Base-by-base conservation (phyloP, 2,329 filamentous ascomycete species). In the Chrysoporthe austroafricana region DNA sequence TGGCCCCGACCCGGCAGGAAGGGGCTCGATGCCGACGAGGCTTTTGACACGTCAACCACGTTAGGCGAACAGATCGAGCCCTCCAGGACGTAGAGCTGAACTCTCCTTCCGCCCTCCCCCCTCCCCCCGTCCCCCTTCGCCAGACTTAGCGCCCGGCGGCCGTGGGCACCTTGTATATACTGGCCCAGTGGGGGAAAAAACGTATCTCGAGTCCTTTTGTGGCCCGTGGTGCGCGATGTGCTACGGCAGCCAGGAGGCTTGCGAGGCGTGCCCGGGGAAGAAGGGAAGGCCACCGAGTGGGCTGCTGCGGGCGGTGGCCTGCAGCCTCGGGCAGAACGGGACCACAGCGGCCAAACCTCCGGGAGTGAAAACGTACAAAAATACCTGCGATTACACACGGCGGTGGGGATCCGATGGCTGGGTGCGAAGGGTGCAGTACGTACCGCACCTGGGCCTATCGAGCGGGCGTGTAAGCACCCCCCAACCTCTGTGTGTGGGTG, bases 211-310 rank as follows among this genome's bases (percentile, higher is more conserved):
- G 57, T 43, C 57, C 42, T 46, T 42, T 60, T 34, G 50, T 16
- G 48, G 5, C n/a, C 48, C 48, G 21, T 32, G 7, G 11, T 32
- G 4, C 32, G 21, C 50, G 16, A 13, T 16, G 6, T 46, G 16
- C 32, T 54, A 26, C 32, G 26, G 16, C 32, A 14, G 26, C 26
- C 26, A 26, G 26, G 26, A 26, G 26, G 26, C 44, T 14, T 11
- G 18, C 18, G 54, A 11, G 54, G 26, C 26, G 26, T 57, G 39
- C 32, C 54, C 54, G 54, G 39, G 34, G 9, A 39, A 9, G 16
- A 57, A 39, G 54, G 54, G 18, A 57, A 57, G 34, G 34, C 54
- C 54, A 57, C 54, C 54, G 54, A 57, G 32, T 57, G 54, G 54
- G 32, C 14, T 34, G 34, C 54, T 6, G 54, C 16, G 34, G 54